These are phyloP conservation scores for Penicillium nucicola DNA, from an alignment of 495 filamentous ascomycete genomes.

Conservation along the genomic window DNA sequence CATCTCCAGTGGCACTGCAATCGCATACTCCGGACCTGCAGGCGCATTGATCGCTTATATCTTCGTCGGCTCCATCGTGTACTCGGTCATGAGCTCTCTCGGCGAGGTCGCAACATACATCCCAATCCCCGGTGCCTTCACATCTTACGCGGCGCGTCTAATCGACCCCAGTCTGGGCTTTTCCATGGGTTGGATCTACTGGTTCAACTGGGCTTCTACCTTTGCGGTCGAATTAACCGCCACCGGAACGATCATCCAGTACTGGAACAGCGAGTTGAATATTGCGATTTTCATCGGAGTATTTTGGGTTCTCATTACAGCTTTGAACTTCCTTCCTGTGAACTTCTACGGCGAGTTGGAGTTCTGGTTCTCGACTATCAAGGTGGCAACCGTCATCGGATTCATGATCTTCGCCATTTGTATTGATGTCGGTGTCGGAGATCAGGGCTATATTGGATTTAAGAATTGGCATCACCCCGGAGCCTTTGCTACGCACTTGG, in stretches of 20 bases:
- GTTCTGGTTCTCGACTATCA: constrained; percentile 59
- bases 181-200: constrained; percentile 71
- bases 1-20: constrained; percentile 63
- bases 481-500: constrained; percentile 56
- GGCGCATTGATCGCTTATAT: constrained; percentile 63
- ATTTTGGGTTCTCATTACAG: constrained; percentile 61
- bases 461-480: constrained; percentile 61
- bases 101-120: constrained; percentile 73
- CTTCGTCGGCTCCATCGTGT: constrained; percentile 55
- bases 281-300: constrained; percentile 65
- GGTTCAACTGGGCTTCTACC: constrained; percentile 55
- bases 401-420: constrained; percentile 60
- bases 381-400: constrained; percentile 56
- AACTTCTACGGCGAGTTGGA: constrained; percentile 53
- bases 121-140: constrained; percentile 67
- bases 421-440: constrained; percentile 55
- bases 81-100: constrained; percentile 45
- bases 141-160: constrained; percentile 65
- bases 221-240: constrained; percentile 67
- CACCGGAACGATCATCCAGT: constrained; percentile 64
- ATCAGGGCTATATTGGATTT: constrained; percentile 54
- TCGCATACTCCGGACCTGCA: constrained; percentile 59
- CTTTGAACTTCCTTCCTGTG: constrained; percentile 58
- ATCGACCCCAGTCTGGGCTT: constrained; percentile 68
- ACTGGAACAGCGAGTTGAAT: constrained; percentile 58